phyloP scores from a whole-genome alignment of 495 filamentous ascomycete species.

The Penicillium riverlandense region DNA sequence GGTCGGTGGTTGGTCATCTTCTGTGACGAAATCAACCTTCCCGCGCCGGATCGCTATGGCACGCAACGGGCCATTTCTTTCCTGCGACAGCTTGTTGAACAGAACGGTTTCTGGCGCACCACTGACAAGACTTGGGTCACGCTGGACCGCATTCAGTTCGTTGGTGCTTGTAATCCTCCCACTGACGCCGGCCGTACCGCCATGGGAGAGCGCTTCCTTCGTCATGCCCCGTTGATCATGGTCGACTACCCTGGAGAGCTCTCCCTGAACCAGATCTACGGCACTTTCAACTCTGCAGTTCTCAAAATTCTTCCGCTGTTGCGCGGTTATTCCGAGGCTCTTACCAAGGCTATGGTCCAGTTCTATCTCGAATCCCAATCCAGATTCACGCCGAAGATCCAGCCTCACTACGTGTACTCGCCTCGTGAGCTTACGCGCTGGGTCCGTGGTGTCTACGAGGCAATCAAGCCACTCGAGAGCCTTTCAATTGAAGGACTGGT shows the following conservation, averaged over 20 bases:
- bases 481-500: slow-evolving; percentile 87
- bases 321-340: slow-evolving; percentile 86
- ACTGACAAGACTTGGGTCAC: slow-evolving; percentile 97
- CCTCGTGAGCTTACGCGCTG: slow-evolving; percentile 95
- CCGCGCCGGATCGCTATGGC: slow-evolving; percentile 96
- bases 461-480: slow-evolving; percentile 83
- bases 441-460: slow-evolving; percentile 95
- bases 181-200: slow-evolving; percentile 95
- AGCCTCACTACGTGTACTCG: slow-evolving; percentile 98
- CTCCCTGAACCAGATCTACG: slow-evolving; percentile 93
- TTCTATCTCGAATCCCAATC: slow-evolving; percentile 92
- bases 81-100: slow-evolving; percentile 91
- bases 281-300: slow-evolving; percentile 93
- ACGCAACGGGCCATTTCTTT: slow-evolving; percentile 97
- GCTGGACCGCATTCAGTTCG: slow-evolving; percentile 95
- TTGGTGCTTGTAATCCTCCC: slow-evolving; percentile 98
- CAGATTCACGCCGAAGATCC: slow-evolving; percentile 89
- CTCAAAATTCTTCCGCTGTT: slow-evolving; percentile 94
- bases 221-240: slow-evolving; percentile 96
- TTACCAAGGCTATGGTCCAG: slow-evolving; percentile 97
- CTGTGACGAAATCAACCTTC: slow-evolving; percentile 98
- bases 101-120: slow-evolving; percentile 98
- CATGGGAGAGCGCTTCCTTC: slow-evolving; percentile 85
- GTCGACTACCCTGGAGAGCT: slow-evolving; percentile 96
- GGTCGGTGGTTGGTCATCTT: slow-evolving; percentile 97